phyloP scores from a whole-genome alignment of 2,329 filamentous ascomycete genomes.

The Davidsoniella eucalypti region DNA sequence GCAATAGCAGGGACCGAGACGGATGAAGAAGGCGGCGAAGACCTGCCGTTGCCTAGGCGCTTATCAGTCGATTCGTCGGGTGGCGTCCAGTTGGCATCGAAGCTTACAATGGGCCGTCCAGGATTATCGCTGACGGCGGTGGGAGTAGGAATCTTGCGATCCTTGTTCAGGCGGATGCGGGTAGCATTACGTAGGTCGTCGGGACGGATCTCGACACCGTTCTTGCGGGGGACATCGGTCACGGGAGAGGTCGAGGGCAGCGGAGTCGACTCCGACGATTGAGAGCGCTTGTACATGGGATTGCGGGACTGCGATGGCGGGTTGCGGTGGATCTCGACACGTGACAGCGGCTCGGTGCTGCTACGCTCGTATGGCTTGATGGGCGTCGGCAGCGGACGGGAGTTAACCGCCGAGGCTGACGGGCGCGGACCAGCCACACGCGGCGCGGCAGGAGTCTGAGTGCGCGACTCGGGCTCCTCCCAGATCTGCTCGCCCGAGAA shows the following conservation, averaged over 20 bases:
- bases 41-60: conserved; percentile 23
- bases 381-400: conserved; percentile 23
- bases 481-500: conserved; percentile 73
- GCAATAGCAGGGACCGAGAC: conserved; percentile 1
- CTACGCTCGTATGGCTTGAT: conserved; percentile 23
- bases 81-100: conserved; percentile 69
- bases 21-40: conserved; percentile 12
- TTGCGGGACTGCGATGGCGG: conserved; percentile 70
- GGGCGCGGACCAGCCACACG: conserved; percentile 4
- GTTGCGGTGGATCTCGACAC: conserved; percentile 68
- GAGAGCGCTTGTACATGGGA: conserved; percentile 41
- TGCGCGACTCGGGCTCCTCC: conserved; percentile 55
- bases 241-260: background rate
- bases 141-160: conserved; percentile 77
- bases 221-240: conserved; percentile 28
- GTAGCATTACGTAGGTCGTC: conserved; percentile 85
- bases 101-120: conserved; percentile 92
- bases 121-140: conserved; percentile 80
- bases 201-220: conserved; percentile 67
- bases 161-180: conserved; percentile 61
- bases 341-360: conserved; percentile 27
- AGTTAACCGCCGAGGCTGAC: conserved; percentile 2
- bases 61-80: conserved; percentile 54
- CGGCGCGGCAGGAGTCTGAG: conserved; percentile 13
- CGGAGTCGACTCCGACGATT: background rate